Conservation (phyloP, 371 early-diverging fungal species). For the Mycotypha africana region DNA sequence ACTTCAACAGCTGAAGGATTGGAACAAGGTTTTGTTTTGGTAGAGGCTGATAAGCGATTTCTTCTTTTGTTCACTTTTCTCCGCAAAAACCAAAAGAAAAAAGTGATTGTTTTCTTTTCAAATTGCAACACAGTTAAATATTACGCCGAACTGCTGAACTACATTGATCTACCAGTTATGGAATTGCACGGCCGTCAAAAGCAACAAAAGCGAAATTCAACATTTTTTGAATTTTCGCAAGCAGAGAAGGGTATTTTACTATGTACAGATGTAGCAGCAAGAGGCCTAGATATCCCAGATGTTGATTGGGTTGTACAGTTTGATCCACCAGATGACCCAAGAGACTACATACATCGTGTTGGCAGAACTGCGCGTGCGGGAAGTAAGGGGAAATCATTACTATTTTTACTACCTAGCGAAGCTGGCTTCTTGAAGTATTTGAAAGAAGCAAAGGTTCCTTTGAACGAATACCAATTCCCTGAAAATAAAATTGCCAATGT, state of each 20-base stretch:
- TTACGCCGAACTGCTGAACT: conserved; percentile 92
- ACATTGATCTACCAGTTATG: conserved; percentile 95
- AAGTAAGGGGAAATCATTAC: conserved; percentile 83
- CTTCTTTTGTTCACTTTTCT: conserved; percentile 91
- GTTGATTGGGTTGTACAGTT: conserved; percentile 99
- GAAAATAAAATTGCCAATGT: conserved; percentile 91
- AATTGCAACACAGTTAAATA: conserved; percentile 94
- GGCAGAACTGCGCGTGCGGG: conserved; percentile 98
- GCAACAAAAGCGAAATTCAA: conserved; percentile 93
- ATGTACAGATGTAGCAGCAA: conserved; percentile 98
- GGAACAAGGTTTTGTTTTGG: conserved; percentile 95
- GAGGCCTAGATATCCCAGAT: conserved; percentile 97
- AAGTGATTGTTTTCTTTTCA: conserved; percentile 96
- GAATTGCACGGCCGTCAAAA: conserved; percentile 94
- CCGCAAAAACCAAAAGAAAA: conserved; percentile 91
- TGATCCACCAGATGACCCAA: conserved; percentile 98
- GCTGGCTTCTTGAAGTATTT: conserved; percentile 94
- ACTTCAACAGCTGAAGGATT: conserved; percentile 91
- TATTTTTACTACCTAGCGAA: conserved; percentile 94
- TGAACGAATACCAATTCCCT: conserved; percentile 98
- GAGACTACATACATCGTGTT: conserved; percentile 98
- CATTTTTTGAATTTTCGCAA: conserved; percentile 95
- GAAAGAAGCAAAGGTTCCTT: conserved; percentile 95
- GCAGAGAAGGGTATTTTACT: conserved; percentile 86
- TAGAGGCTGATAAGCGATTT: conserved; percentile 87